phyloP scores from a whole-genome alignment of 148 eudicot species.

The Oxyria digyna region DNA sequence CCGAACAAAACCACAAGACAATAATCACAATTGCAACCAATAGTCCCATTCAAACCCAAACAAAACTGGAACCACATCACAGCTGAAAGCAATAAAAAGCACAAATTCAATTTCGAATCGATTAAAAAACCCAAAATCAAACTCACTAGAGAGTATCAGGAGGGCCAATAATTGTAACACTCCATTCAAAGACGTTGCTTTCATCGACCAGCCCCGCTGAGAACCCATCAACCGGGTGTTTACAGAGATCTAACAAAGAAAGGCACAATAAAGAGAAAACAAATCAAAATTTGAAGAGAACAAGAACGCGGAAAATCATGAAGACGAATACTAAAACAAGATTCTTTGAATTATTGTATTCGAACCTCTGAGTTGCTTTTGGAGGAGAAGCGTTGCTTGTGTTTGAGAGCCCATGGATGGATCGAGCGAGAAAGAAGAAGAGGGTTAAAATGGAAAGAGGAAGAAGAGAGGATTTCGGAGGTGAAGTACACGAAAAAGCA shows the following conservation, averaged over 20 bases:
- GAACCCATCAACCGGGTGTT: conserved; percentile 85
- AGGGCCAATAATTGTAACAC: conserved; percentile 74
- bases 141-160: conserved; percentile 83
- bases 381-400: conserved; percentile 68
- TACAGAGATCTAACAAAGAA: conserved; percentile 48
- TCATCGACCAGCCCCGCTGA: conserved; percentile 85
- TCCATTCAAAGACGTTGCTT: conserved; percentile 70
- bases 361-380: conserved; percentile 65
- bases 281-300: background rate
- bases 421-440: background rate
- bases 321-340: background rate
- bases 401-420: conserved; percentile 42
- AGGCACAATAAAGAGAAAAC: background rate
- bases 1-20: background rate
- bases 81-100: background rate
- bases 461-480: background rate
- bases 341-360: background rate
- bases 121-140: conserved; percentile 16
- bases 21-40: background rate
- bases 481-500: background rate
- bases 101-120: conserved; percentile 36
- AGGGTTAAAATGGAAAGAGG: background rate
- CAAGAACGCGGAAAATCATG: background rate
- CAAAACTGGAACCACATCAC: background rate
- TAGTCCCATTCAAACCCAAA: background rate